phyloP scores from a whole-genome alignment of 2,329 filamentous ascomycete genomes.

The Trichoderma sp. region DNA sequence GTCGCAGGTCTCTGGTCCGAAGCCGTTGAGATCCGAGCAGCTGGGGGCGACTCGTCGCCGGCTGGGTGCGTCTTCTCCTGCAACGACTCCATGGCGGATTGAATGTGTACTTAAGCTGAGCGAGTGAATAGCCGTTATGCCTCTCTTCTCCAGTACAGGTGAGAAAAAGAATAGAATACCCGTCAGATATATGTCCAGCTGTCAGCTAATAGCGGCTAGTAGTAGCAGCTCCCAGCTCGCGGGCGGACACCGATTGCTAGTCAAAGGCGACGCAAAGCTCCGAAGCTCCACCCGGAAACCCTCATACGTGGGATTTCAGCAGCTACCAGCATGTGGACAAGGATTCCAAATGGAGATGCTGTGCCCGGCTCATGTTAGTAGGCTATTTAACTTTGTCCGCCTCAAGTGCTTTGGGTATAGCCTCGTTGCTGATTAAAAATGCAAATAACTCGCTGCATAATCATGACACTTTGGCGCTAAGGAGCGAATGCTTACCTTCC shows the following conservation, averaged over 20 bases:
- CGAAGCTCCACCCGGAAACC: background rate
- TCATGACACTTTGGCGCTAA: conserved; percentile 10
- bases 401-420: conserved; percentile 1
- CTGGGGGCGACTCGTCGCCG: background rate
- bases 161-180: background rate
- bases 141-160: background rate
- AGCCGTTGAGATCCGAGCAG: background rate
- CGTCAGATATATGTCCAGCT: background rate
- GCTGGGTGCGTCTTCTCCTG: background rate
- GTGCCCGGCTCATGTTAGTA: background rate
- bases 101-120: background rate
- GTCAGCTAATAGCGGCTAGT: background rate
- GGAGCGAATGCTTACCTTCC: background rate
- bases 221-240: background rate
- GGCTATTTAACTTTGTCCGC: background rate
- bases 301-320: background rate
- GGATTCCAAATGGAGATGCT: background rate
- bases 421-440: conserved; percentile 5
- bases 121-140: background rate
- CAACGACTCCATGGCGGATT: background rate
- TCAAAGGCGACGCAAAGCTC: background rate
- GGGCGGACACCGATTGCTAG: background rate
- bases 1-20: background rate
- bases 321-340: background rate
- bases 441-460: background rate